Evolutionary conservation across 2,329 filamentous ascomycete genomes (phyloP), one percentile per base, ranked within the genome.

Genomic region (Huntiella abstrusa): DNA sequence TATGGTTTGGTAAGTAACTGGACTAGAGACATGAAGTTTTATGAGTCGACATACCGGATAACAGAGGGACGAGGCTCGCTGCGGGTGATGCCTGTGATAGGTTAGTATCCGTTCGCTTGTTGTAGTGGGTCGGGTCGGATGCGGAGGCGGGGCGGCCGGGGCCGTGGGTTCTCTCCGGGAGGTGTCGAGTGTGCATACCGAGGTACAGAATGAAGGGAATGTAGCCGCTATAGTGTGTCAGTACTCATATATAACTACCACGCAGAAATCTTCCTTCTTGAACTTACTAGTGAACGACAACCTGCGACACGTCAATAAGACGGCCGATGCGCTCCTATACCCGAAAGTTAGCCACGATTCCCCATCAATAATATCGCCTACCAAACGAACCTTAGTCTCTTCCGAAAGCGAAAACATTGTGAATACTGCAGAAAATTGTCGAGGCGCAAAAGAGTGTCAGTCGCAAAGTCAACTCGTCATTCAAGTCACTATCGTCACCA

Each of bases 181-280:
- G 6, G 46, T 45, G 22, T 43, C 37, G 50, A 65, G 47, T 46
- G 28, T 44, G 48, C 61, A 58, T 78, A 91, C 84, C 91, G 57
- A 98, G 80, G 65, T 96, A 98, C 63, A 98, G 74, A 62, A 98
- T 92, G 64, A 98, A 66, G 56, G 91, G 91, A 49, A 98, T 76
- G 65, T 96, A 98, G 62, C 91, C 91, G 71, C 85, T 92, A 56
- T 3, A 16, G 15, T 1, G 37, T 32, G 35, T 41, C 5, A 41
- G 34, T 19, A 17, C 12, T 28, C 7, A 28, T 10, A 28, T 28
- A 7, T 10, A 10, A 41, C 13, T 8, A 12, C 36, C 4, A 13
- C 40, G 15, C 6, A 11, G 12, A 34, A 33, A 44, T 10, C 35
- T 1, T 13, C 6, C 12, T 37, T 44, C 7, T 15, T 43, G 34